Evolutionary conservation across 768 basidiomycete genomes (phyloP).

Genomic region (Mycena belliarum): DNA sequence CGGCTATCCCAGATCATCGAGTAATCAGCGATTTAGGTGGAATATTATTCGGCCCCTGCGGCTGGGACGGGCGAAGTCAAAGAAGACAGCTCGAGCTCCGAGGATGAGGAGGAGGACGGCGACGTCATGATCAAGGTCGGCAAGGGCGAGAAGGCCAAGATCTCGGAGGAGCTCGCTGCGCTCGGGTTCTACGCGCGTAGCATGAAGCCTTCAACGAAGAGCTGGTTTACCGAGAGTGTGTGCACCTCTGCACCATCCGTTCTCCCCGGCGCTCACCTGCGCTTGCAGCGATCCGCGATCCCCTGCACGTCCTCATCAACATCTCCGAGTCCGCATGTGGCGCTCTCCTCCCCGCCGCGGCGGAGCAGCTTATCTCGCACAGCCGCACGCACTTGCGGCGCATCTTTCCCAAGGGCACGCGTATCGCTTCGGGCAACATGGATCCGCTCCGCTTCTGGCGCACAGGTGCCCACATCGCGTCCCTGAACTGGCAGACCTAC

Average conservation of each 20-base stretch:
- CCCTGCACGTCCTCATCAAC: conserved; percentile 57
- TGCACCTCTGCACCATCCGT: neutral
- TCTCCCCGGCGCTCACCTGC: neutral
- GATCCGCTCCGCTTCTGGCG: conserved; percentile 55
- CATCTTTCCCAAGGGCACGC: conserved; percentile 59
- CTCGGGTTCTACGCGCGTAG: conserved; percentile 64
- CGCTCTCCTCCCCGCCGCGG: conserved; percentile 39
- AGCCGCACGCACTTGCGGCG: conserved; percentile 49
- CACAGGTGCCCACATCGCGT: conserved; percentile 56
- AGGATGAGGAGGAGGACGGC: conserved; percentile 29
- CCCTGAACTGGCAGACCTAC: conserved; percentile 65
- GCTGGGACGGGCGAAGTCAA: conserved; percentile 24
- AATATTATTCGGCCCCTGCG: conserved; percentile 47
- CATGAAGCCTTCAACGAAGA: conserved; percentile 55
- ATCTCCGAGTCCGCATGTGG: conserved; percentile 54
- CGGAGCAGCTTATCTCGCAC: conserved; percentile 42
- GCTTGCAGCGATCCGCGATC: conserved; percentile 38
- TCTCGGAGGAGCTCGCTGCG: conserved; percentile 53
- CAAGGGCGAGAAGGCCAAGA: conserved; percentile 29
- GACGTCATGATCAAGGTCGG: conserved; percentile 17
- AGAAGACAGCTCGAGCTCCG: conserved; percentile 25
- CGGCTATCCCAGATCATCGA: neutral
- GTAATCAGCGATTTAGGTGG: too few species aligned
- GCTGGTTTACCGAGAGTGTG: conserved; percentile 48
- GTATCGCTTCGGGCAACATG: conserved; percentile 57